These are phyloP conservation scores for Peterozyma toletana DNA, from an alignment of 805 yeast species.

Conservation along the genomic window DNA sequence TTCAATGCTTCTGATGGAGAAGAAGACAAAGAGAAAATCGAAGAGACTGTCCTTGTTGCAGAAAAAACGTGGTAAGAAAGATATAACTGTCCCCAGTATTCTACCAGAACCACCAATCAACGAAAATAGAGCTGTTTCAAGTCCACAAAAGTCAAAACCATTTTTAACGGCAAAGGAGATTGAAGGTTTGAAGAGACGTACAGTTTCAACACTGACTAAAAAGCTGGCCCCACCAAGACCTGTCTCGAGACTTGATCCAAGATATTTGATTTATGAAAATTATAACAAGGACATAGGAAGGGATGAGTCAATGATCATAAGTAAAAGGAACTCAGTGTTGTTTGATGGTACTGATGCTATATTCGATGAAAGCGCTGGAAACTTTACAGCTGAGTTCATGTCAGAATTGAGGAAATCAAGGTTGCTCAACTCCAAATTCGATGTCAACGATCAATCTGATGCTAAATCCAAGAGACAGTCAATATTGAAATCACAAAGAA, in stretches of 20 bases:
- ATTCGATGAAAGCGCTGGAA: slow-evolving; percentile 24
- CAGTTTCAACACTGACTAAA: slow-evolving; percentile 33
- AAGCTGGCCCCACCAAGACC: slow-evolving; percentile 45
- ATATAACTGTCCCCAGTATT: slow-evolving; percentile 4
- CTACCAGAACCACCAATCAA: slow-evolving; percentile 9
- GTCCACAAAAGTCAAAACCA: slow-evolving; percentile 9
- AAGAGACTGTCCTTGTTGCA: slow-evolving; percentile 32
- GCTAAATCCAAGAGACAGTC: slow-evolving; percentile 1
- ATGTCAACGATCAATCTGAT: slow-evolving; percentile 14
- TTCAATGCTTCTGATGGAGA: slow-evolving; percentile 28
- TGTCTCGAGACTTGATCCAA: slow-evolving; percentile 49
- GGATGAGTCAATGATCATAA: slow-evolving; percentile 1
- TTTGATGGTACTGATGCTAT: slow-evolving; percentile 12
- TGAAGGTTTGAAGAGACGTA: slow-evolving; percentile 35
- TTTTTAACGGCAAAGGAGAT: slow-evolving; percentile 38
- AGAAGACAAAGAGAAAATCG: slow-evolving; percentile 34
- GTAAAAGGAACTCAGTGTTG: slow-evolving; percentile 5
- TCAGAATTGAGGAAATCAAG: slow-evolving; percentile 36
- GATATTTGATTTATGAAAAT: slow-evolving; percentile 43
- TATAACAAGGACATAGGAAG: slow-evolving; percentile 13
- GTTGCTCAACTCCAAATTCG: slow-evolving; percentile 34
- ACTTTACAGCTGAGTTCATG: slow-evolving; percentile 35
- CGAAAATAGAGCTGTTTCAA: slow-evolving; percentile 2
- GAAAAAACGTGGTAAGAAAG: slow-evolving; percentile 27
- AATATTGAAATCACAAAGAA: slow-evolving; percentile 31